Evolutionary conservation across 176 grass and related monocot genomes (phyloP).

Genomic region (Elaeis guineensis): DNA sequence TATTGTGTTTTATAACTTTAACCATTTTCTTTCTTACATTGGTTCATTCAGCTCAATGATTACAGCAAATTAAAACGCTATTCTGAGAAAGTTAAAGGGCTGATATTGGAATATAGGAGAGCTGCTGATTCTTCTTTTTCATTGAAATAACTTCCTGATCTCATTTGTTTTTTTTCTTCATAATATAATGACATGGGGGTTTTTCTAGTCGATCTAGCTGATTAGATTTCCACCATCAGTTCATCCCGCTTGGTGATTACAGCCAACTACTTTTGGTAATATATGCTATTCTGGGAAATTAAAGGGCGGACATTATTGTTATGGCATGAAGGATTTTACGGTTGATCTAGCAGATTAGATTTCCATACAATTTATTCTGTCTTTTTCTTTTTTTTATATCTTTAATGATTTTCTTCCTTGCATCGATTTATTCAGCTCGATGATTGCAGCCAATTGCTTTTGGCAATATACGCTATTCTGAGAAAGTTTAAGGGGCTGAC

Average conservation of each 20-base stretch:
- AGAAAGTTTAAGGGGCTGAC: background rate
- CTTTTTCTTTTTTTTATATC: no score
- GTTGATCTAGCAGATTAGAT: no score
- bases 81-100: constrained; percentile 24
- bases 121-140: background rate
- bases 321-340: no score
- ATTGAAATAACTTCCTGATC: background rate
- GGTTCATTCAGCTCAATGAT: constrained; percentile 3
- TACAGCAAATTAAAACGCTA: constrained; percentile 34
- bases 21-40: no score
- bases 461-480: constrained; percentile 57
- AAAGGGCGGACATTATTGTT: background rate
- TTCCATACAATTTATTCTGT: no score
- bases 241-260: constrained; percentile 11
- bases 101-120: constrained; percentile 10
- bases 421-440: no score
- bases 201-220: no score
- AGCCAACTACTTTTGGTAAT: constrained; percentile 28
- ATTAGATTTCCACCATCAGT: no score
- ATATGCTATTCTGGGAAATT: constrained; percentile 32
- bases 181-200: no score
- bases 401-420: no score
- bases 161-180: no score
- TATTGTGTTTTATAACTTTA: no score
- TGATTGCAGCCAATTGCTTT: constrained; percentile 8